Base-by-base conservation (phyloP, 805 yeast genomes). In the Metschnikowia cerradonensis region DNA sequence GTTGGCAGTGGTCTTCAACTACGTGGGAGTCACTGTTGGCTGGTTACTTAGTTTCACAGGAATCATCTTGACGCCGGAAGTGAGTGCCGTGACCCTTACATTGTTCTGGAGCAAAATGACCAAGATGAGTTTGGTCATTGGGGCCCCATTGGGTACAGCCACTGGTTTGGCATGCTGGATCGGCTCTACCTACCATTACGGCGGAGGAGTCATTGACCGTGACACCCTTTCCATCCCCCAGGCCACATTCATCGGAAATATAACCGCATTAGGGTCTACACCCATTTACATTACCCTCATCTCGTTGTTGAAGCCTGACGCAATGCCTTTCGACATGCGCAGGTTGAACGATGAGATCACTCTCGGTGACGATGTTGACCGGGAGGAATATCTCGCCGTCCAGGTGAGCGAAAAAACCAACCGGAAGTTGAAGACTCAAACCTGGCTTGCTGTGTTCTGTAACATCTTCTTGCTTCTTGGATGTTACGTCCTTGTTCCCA, bases 1-100 rank as follows among this genome's bases (percentile, higher is more conserved):
- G 26, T 31, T 51, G 44, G 36, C 79, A 1, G 67, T 68, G 31
- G 64, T 67, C 14, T 73, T 75, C 61, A 70, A 72, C 55, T 70
- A 73, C 52, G 60, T 69, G 38, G 77, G 78, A 39, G 70, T 73
- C 30, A 67, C 76, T 38, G 67, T 67, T 20, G 68, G 73, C 6
- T 75, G 77, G 77, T 52, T 75, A 30, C 60, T 72, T 22, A 60
- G 67, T 38, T 70, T 73, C 54, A 58, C 63, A 13, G 79, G 78
- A 48, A 71, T 75, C 47, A 61, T 71, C 20, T 54, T 74, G 41
- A 61, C 66, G 10, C 75, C 77, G 3, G 75, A 66, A 46, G 73
- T 67, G 13, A 53, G 60, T 33, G 65, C 70, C 4, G 62, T 63
- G 47, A 61, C 68, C 13, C 53, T 65, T 23, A 67, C 76, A 2